Conservation (phyloP, 768 basidiomycete species). For the Suillus alpinus region DNA sequence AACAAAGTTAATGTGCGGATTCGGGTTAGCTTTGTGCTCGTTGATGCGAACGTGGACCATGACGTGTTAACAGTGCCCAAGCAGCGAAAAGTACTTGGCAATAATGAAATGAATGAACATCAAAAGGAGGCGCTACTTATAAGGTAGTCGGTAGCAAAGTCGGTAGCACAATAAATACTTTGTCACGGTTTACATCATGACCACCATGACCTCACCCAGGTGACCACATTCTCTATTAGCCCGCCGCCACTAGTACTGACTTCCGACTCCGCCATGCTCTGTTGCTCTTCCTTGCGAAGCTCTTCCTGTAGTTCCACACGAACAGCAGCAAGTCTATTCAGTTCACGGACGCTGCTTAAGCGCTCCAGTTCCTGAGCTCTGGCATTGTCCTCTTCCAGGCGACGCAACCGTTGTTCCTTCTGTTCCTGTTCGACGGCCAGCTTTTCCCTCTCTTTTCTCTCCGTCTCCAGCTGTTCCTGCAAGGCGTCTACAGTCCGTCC, state of each 20-base stretch:
- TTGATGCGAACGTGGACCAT: conserved; percentile 81
- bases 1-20: conserved; percentile 77
- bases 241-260: background rate
- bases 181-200: background rate
- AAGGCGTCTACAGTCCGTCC: background rate
- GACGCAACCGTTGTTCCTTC: background rate
- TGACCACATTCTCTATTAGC: background rate
- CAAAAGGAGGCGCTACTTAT: conserved; percentile 7
- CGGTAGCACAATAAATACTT: background rate
- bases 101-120: background rate
- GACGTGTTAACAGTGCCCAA: background rate
- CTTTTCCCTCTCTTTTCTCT: background rate
- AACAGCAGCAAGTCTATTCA: background rate
- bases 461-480: background rate
- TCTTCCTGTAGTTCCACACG: background rate
- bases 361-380: background rate
- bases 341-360: background rate
- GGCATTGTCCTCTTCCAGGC: background rate
- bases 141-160: background rate
- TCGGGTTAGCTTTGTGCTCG: conserved; percentile 67
- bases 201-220: background rate
- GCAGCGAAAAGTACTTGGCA: background rate
- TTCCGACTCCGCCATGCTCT: background rate
- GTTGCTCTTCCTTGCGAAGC: background rate
- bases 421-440: background rate